Conservation (phyloP, 2,329 filamentous ascomycete genomes). For the Fusarium austroafricanum region DNA sequence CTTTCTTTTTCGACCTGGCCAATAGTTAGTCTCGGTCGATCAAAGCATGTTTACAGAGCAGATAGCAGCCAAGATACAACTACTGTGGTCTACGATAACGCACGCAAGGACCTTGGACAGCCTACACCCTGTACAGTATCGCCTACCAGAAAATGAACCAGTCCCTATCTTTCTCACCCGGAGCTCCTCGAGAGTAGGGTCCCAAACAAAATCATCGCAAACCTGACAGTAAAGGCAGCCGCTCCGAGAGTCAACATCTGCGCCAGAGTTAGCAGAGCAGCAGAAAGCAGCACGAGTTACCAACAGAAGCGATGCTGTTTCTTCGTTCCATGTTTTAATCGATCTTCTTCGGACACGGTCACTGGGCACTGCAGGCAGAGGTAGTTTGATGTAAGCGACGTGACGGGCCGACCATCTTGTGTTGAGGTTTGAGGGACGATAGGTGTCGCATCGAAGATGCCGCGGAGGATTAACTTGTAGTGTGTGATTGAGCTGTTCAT, state of each 20-base stretch:
- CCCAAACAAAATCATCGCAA: slow-evolving; percentile 85
- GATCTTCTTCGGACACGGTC: slow-evolving; percentile 74
- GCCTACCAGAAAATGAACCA: slow-evolving; percentile 72
- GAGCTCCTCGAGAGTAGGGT: slow-evolving; percentile 81
- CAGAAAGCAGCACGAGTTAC: slow-evolving; percentile 38
- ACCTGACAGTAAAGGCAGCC: slow-evolving; percentile 83
- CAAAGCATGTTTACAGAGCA: neutral
- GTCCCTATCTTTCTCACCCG: slow-evolving; percentile 76
- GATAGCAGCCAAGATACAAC: neutral
- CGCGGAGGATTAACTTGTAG: slow-evolving; percentile 77
- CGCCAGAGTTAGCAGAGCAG: slow-evolving; percentile 45
- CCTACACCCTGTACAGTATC: neutral
- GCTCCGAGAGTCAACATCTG: slow-evolving; percentile 81
- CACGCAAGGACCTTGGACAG: neutral
- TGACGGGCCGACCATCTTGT: slow-evolving; percentile 66
- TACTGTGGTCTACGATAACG: neutral
- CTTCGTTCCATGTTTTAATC: slow-evolving; percentile 73
- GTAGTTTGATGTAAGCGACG: slow-evolving; percentile 74
- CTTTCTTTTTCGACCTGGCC: slow-evolving; percentile 76
- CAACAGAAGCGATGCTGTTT: slow-evolving; percentile 81
- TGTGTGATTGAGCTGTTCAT: slow-evolving; percentile 76
- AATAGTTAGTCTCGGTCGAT: slow-evolving; percentile 3
- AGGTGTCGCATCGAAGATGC: slow-evolving; percentile 75
- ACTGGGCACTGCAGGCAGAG: slow-evolving; percentile 79
- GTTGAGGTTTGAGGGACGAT: slow-evolving; percentile 74